A percentile compares a stretch with the other conserved stretches of the same genome.
These are phyloP conservation scores for Halophytophthora polymorphica DNA, from an alignment of 352 stramenopile species.

Conservation along the genomic window DNA sequence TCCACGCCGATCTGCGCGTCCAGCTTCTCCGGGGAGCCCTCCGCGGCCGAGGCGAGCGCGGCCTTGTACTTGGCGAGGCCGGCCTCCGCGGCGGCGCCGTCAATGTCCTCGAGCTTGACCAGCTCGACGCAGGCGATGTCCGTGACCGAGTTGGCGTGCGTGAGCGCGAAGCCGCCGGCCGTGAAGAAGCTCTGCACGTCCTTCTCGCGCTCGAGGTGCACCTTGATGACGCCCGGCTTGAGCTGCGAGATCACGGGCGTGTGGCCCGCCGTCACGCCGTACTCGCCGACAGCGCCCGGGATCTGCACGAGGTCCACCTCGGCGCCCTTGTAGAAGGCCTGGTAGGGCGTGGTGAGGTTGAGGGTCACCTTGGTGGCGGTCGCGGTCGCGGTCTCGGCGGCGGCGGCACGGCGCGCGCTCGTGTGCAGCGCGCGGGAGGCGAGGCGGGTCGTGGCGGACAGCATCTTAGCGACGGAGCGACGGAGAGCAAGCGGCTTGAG, in stretches of 20 bases:
- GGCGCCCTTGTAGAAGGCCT: conserved; percentile 78
- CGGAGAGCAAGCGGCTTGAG: background rate
- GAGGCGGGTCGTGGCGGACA: conserved; percentile 50
- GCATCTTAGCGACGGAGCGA: conserved; percentile 24
- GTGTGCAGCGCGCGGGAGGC: conserved; percentile 59
- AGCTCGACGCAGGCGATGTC: conserved; percentile 97
- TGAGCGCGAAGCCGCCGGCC: conserved; percentile 95
- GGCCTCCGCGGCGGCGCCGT: conserved; percentile 83
- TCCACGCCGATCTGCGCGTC: conserved; percentile 96
- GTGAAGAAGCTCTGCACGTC: conserved; percentile 98
- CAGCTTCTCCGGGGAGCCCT: conserved; percentile 88
- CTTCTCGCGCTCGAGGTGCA: conserved; percentile 81
- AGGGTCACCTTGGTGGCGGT: conserved; percentile 81
- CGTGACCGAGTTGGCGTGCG: conserved; percentile 94
- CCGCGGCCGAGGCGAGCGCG: conserved; percentile 69
- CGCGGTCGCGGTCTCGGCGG: conserved; percentile 40
- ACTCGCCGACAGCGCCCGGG: conserved; percentile 94
- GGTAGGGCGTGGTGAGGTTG: conserved; percentile 81
- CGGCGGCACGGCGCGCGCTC: conserved; percentile 51
- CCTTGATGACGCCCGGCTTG: conserved; percentile 94
- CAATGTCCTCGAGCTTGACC: conserved; percentile 96
- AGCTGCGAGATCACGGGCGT: conserved; percentile 96
- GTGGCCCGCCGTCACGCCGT: conserved; percentile 96
- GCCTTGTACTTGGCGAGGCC: conserved; percentile 92
- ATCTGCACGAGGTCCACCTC: conserved; percentile 93